Percentiles rank a stretch among this genome's conserved stretches.
These are phyloP conservation scores for Pseudopediastrum boryanum DNA, from an alignment of 139 green algal species.

Conservation along the genomic window DNA sequence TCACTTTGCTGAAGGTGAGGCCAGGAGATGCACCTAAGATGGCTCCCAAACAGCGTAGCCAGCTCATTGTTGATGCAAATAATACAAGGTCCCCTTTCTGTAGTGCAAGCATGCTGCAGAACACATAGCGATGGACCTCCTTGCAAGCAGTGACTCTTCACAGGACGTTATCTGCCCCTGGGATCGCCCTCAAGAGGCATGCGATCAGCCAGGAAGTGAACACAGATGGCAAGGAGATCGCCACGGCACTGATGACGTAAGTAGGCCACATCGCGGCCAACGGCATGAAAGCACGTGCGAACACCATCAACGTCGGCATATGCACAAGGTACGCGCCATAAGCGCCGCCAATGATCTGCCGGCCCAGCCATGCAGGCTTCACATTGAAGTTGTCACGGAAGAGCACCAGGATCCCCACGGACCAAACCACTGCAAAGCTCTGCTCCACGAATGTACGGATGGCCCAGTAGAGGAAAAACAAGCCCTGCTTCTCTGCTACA, in stretches of 20 bases:
- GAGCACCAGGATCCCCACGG: constrained; percentile 17
- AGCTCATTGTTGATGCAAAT: too few relatives aligned
- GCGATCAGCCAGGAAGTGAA: constrained; percentile 12
- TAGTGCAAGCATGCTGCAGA: too few relatives aligned
- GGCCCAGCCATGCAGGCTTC: background rate
- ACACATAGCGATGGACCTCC: too few relatives aligned
- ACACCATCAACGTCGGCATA: constrained; percentile 8
- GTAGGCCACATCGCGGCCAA: background rate
- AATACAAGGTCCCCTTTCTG: too few relatives aligned
- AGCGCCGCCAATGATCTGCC: background rate
- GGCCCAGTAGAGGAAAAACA: background rate
- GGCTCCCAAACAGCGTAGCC: too few relatives aligned
- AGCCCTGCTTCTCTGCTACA: background rate
- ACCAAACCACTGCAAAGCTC: constrained; percentile 34
- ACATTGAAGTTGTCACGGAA: constrained; percentile 27
- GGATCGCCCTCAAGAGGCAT: background rate
- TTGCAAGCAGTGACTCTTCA: constrained; percentile 14
- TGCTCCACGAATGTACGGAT: constrained; percentile 36
- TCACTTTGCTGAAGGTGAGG: too few relatives aligned
- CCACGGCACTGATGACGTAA: constrained; percentile 2
- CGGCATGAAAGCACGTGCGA: background rate
- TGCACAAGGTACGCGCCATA: constrained; percentile 35
- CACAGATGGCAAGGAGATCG: constrained; percentile 4
- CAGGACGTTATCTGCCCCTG: constrained; percentile 22
- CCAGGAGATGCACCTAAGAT: too few relatives aligned